Conservation (phyloP, 352 stramenopile genomes). For the Globisporangium abappressorium region DNA sequence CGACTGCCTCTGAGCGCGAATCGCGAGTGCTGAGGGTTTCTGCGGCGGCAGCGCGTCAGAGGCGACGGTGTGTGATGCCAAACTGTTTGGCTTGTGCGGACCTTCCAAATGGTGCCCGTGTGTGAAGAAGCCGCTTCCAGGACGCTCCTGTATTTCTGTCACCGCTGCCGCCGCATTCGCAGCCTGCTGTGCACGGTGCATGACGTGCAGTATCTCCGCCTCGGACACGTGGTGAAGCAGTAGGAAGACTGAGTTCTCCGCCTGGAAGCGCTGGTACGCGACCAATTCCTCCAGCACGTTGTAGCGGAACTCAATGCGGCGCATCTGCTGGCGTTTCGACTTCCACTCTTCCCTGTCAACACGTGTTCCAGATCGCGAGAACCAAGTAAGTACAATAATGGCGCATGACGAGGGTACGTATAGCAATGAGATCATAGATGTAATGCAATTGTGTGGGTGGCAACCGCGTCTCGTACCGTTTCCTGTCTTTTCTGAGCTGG, state of each 20-base stretch:
- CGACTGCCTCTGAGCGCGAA: not conserved
- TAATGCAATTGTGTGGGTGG: not conserved
- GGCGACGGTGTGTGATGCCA: not conserved
- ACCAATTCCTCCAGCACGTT: slow-evolving; percentile 67
- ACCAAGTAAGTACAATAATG: not conserved
- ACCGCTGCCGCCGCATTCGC: not conserved
- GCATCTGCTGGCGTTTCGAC: slow-evolving; percentile 41
- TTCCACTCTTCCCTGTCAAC: slow-evolving; percentile 44
- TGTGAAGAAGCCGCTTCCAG: not conserved
- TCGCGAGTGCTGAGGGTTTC: not conserved
- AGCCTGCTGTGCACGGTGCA: slow-evolving; percentile 39
- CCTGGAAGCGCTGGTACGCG: slow-evolving; percentile 58
- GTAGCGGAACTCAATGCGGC: slow-evolving; percentile 59
- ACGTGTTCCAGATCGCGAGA: not conserved
- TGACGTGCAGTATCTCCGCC: slow-evolving; percentile 52
- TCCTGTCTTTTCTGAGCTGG: slow-evolving; percentile 34
- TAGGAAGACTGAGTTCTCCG: slow-evolving; percentile 62
- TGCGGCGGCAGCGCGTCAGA: not conserved
- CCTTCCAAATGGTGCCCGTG: not conserved
- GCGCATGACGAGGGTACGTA: not conserved
- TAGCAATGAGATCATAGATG: slow-evolving; percentile 1
- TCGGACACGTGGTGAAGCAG: slow-evolving; percentile 62
- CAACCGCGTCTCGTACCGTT: slow-evolving; percentile 18
- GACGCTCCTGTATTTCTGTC: not conserved
- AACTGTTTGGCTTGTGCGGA: not conserved